These are phyloP conservation scores for Oryza officinalis DNA, from an alignment of 176 grass and related monocot genomes.

Conservation along the genomic window DNA sequence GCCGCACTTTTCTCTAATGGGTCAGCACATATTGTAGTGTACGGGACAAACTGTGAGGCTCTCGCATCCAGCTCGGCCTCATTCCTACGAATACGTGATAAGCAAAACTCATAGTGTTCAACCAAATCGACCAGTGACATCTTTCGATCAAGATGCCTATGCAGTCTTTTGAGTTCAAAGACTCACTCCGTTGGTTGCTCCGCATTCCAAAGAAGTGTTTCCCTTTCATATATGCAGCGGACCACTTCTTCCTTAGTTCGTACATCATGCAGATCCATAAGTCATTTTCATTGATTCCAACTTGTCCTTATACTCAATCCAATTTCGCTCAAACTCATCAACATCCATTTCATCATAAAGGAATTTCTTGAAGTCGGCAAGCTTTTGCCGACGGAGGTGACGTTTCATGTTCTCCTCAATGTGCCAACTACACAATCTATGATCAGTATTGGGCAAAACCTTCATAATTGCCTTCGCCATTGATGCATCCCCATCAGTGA, in stretches of 20 bases:
- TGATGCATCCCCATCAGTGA: not conserved
- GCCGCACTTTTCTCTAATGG: slow-evolving; percentile 13
- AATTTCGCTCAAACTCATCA: no score
- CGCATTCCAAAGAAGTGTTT: slow-evolving; percentile 27
- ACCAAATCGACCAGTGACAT: slow-evolving; percentile 31
- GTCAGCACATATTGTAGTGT: not conserved
- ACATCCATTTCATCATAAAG: not conserved
- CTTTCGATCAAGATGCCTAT: slow-evolving; percentile 16
- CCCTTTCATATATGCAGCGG: slow-evolving; percentile 14
- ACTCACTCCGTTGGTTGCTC: slow-evolving; percentile 33
- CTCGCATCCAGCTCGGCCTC: slow-evolving; percentile 23
- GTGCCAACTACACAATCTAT: not conserved
- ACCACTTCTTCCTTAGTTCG: slow-evolving; percentile 21
- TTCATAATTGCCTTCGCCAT: not conserved
- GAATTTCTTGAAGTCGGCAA: not conserved
- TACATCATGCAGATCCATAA: slow-evolving; percentile 31
- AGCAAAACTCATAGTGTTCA: slow-evolving; percentile 22
- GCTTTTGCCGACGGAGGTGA: not conserved
- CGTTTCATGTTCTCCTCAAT: not conserved
- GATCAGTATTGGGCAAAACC: not conserved
- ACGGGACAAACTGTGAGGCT: not conserved
- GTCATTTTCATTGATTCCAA: not conserved
- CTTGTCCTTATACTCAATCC: not conserved
- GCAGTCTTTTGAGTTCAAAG: not conserved
- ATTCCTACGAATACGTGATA: not conserved